Evolutionary conservation across 345 rosid species (phyloP), one percentile per base, ranked within the genome.

Genomic region (Eutrema japonicum): DNA sequence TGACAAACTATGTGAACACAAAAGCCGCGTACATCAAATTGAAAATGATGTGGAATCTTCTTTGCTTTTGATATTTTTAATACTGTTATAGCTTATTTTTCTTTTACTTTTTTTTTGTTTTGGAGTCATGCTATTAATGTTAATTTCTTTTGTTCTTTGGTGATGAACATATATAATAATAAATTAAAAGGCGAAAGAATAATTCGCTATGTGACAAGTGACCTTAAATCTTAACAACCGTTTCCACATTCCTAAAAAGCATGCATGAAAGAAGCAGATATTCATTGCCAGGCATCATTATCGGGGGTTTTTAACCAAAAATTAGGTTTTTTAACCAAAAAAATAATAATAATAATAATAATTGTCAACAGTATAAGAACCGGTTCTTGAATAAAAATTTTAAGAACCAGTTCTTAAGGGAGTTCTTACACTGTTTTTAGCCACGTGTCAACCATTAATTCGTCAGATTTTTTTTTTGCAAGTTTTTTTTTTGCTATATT

Each of bases 21-120:
- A 72, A 72, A 73, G 57, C 30, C 48, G 70, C 64, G 49, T 45
- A 64, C 18, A 64, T 54, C 50, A 55, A 55, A 55, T 37, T 49
- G 33, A 74, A 73, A 66, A 22, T 18, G 59, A 45, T 18, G 37
- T 57, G 66, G 66, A 66, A 22, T 66, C 73, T 74, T 74, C 68
- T 57, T 41, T 50, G 54, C 53, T 74, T 74, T 56, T 48, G 38
- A 43, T 22, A 26, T 35, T 63, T 45, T 53, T 37, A 13, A 42
- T 63, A 41, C 49, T 33, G 13, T 2, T 48, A 8, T 41, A 16
- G 33, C 9, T 42, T 70, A 0, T 29, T 7, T 48, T 41, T 42
- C 26, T 1, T 2, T 16, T 43, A 43, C 3, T 13, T n/a, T 22
- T 18, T 18, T 18, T 18, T 36, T 37, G 3, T 33, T 37, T 36